Base-by-base conservation (phyloP, 2,329 filamentous ascomycete genomes). In the Parasarocladium wereldwijsianum region DNA sequence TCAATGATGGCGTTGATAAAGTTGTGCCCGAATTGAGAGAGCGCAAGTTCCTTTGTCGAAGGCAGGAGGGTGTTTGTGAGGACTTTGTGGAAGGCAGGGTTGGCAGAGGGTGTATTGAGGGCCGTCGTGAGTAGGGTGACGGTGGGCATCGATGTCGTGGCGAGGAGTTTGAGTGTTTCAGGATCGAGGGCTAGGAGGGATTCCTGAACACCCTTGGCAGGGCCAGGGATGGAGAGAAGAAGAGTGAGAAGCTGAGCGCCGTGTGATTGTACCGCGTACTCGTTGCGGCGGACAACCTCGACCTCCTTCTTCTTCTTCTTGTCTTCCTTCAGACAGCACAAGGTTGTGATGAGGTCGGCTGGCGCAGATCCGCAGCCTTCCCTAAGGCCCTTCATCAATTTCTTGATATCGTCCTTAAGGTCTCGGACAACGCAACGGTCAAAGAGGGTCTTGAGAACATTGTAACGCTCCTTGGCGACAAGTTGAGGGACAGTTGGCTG, bases 181-280 rank as follows among this genome's bases (percentile, higher is more conserved):
- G 55, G 49, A 8, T 62, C 57, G 39, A 79, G 63, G 4, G 69
- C 60, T 13, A 76, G 56, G 15, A 90, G 54, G n/a, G 77, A 70
- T 11, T 75, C 68, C 46, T 90, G 82, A 18, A 93, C 68, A 8
- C 86, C 64, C 29, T 70, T 70, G 33, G 70, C 66, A 2, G 86
- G 60, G 1, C 83, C 83, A 0, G 80, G 70, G 16, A 83, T 76
- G 6, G 69, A 58, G 29, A 96, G 70, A 60, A 98, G 78, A 4
- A 79, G 60, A 37, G 90, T 76, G 7, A 81, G 76, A 17, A 98
- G 66, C 26, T 93, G 66, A 13, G 82, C 84, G 35, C 79, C 83
- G 56, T 98, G 86, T 3, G 62, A 63, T 19, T 64, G 51, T 14
- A 69, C 51, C 17, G 63, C 60, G 17, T 60, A 52, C 32, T 48